Evolutionary conservation across 2,329 filamentous ascomycete species (phyloP), one percentile per base, ranked within the genome.

Genomic region (Fusarium dimerum): DNA sequence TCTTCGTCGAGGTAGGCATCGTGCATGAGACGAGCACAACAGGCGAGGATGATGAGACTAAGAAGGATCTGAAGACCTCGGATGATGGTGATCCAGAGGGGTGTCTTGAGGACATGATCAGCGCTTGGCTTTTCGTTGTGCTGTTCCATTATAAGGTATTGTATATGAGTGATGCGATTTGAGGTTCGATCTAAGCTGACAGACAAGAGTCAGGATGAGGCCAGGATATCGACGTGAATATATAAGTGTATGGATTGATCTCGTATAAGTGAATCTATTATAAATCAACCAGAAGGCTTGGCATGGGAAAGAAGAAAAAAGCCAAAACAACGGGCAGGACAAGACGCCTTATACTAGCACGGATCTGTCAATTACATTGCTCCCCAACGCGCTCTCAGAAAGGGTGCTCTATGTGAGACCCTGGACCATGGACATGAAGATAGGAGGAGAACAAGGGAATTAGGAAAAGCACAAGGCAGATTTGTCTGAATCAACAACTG

Each of bases 31-130:
- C 66, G 63, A 1, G 63, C 77, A 3, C 75, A 66, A 39, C 78
- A 61, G n/a, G 61, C 76, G n/a, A 80, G 61, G 26, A 77, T 67
- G 20, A 77, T 57, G 38, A 80, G 34, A 2, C 75, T 69, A 13
- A 80, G 10, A 29, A 79, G 45, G 45, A 76, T 60, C 54, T 79
- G 76, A 39, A 71, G 55, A 15, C 70, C 66, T 10, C 76, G 74
- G 20, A 76, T 45, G 16, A 69, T 67, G 26, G 73, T 62, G n/a
- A 80, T 61, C 76, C 77, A 79, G 16, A 63, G 48, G 9, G 78
- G 76, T 18, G 76, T 72, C 34, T 66, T 57, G 50, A 79, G 71
- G 51, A 78, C 59, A 50, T 72, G 61, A 16, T 51, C 53, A 29
- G 48, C 13, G 12, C 36, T 30, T 2, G 17, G 43, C 43, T 55